Conservation (phyloP, 208 protist genomes). For the Polymyxa betae region DNA sequence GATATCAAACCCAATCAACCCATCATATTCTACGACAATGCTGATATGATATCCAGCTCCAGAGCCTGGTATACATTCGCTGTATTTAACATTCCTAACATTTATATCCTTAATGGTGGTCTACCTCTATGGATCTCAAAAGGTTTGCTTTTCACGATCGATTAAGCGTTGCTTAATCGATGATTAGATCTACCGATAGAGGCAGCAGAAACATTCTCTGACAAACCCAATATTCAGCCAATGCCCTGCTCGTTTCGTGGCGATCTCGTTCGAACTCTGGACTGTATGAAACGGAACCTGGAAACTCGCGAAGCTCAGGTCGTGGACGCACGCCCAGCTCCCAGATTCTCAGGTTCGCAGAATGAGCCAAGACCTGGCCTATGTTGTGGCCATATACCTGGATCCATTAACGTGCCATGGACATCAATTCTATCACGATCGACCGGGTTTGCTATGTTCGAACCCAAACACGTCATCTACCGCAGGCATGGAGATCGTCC, state of each 20-base stretch:
- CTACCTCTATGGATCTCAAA: neutral
- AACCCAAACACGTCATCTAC: neutral
- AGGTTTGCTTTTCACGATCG: neutral
- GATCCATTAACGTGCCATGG: slow-evolving; percentile 29
- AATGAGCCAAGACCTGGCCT: slow-evolving; percentile 28
- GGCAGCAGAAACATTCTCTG: neutral
- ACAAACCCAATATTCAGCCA: neutral
- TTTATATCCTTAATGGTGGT: slow-evolving; percentile 36
- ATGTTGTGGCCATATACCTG: slow-evolving; percentile 18
- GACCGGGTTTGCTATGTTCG: neutral
- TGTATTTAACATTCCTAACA: slow-evolving; percentile 11
- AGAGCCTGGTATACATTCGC: neutral
- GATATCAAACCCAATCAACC: neutral
- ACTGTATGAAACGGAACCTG: slow-evolving; percentile 24
- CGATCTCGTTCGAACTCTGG: slow-evolving; percentile 21
- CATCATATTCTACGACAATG: slow-evolving; percentile 17
- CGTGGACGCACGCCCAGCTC: neutral
- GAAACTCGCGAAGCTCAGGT: neutral
- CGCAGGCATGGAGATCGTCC: neutral
- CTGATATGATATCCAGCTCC: slow-evolving; percentile 26
- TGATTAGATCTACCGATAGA: neutral
- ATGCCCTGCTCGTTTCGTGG: neutral
- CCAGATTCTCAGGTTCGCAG: neutral
- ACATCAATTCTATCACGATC: neutral
- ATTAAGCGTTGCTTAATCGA: too few species aligned